Evolutionary conservation across 1,139 yeast genomes (phyloP).

Genomic region (Groenewaldozyma auringiensis): DNA sequence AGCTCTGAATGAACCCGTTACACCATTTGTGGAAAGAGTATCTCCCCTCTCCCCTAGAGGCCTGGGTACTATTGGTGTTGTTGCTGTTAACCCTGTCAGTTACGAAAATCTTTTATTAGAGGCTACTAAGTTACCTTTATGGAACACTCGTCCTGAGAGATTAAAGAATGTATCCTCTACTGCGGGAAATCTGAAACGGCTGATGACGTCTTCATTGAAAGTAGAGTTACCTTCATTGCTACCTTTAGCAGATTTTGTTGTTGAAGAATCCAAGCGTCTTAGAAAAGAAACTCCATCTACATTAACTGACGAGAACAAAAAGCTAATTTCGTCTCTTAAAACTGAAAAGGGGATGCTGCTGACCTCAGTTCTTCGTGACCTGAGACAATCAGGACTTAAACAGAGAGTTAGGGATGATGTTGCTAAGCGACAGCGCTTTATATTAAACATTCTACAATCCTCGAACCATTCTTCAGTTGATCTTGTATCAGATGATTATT

Average conservation of each 20-base stretch:
- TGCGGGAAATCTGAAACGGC: constrained; percentile 32
- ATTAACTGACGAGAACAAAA: constrained; percentile 67
- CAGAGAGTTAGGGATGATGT: constrained; percentile 59
- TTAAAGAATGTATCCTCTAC: constrained; percentile 46
- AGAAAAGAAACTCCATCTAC: constrained; percentile 69
- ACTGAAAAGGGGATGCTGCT: constrained; percentile 71
- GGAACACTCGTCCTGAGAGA: constrained; percentile 51
- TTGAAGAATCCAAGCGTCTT: constrained; percentile 53
- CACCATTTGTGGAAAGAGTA: constrained; percentile 45
- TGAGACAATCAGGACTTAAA: constrained; percentile 69
- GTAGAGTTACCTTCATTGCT: constrained; percentile 36
- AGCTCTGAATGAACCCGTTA: constrained; percentile 47
- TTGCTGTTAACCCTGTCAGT: neutral
- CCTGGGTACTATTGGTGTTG: neutral
- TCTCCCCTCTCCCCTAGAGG: constrained; percentile 27
- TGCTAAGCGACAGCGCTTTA: constrained; percentile 51
- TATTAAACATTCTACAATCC: constrained; percentile 50
- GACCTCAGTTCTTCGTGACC: constrained; percentile 67
- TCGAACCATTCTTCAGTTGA: constrained; percentile 35
- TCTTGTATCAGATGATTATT: constrained; percentile 50
- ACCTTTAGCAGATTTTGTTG: constrained; percentile 48
- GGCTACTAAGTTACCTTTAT: constrained; percentile 32
- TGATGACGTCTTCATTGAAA: constrained; percentile 15
- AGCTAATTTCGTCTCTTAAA: constrained; percentile 61
- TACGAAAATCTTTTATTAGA: neutral